phyloP scores from a whole-genome alignment of 2,329 filamentous ascomycete species.

The Pestalotiopsis fici region DNA sequence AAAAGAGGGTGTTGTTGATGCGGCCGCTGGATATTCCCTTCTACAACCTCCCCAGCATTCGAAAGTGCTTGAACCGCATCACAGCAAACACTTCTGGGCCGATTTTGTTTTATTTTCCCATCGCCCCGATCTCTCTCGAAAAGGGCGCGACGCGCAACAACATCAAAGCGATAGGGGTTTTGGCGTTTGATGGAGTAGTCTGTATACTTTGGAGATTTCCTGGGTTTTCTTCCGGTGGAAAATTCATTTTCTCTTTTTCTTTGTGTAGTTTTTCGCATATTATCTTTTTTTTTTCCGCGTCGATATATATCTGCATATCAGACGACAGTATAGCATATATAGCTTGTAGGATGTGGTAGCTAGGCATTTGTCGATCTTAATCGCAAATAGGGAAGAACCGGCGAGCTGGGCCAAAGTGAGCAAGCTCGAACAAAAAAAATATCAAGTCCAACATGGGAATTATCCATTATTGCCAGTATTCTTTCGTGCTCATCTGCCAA shows the following conservation, averaged over 20 bases:
- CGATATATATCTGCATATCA: background rate
- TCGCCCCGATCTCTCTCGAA: background rate
- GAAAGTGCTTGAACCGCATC: too few relatives aligned
- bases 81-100: background rate
- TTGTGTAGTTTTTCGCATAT: background rate
- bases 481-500: too few relatives aligned
- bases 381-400: background rate
- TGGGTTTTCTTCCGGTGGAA: background rate
- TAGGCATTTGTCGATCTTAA: background rate
- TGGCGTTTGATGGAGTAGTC: background rate
- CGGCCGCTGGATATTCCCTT: background rate
- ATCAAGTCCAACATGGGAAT: background rate
- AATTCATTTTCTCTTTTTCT: background rate
- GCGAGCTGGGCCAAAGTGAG: background rate
- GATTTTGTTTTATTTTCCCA: background rate
- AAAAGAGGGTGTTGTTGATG: background rate
- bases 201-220: background rate
- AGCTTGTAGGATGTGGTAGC: background rate
- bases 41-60: background rate
- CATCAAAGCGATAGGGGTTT: slow-evolving; percentile 5
- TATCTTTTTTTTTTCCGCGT: background rate
- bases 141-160: background rate
- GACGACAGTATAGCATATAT: background rate
- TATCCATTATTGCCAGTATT: background rate
- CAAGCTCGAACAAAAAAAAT: background rate